Base-by-base conservation (phyloP, 2,329 filamentous ascomycete species). In the Ramichloridium luteum region DNA sequence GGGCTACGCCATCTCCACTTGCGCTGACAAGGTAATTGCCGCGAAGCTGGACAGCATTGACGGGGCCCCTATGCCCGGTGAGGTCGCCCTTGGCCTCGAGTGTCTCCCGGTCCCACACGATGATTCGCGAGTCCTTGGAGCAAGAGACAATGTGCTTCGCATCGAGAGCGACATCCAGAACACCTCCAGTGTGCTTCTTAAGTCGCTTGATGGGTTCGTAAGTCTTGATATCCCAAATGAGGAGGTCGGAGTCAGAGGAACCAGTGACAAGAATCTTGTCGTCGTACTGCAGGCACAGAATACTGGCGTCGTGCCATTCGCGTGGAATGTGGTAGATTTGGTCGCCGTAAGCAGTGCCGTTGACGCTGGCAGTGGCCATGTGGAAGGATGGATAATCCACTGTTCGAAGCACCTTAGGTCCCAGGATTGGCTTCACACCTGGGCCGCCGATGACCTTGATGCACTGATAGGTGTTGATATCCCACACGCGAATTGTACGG, bases 21-120 rank as follows among this genome's bases (percentile, higher is more conserved):
- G 90, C 93, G 28, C 82, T 93, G 16, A 94, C 86, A 29, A 96
- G 77, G 5, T 85, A 78, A 58, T 93, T 88, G 38, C 85, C 88
- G 32, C 88, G 80, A 56, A 98, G 74, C 60, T 96, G 88, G 4
- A 98, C 85, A 2, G 90, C 86, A 52, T 98, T 98, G 45, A 98
- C 90, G 1, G 90, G 90, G 0, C 90, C 90, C 2, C 74, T 69
- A 57, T 98, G 90, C 5, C 88, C 90, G 20, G 73, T 71, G 29
- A 98, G 70, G 48, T 82, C 80, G 49, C 81, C 82, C 28, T 93
- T 59, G 28, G 92, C 66, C 6, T 64, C 61, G 20, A 84, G 82
- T 0, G 82, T 90, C 34, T 72, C 62, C 27, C 90, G 81, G 50
- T 93, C 82, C 88, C 88, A 96, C 14, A 98, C 77, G 51, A 86